Evolutionary conservation across 2,329 filamentous ascomycete genomes (phyloP).

Genomic region (Clonostachys solani): DNA sequence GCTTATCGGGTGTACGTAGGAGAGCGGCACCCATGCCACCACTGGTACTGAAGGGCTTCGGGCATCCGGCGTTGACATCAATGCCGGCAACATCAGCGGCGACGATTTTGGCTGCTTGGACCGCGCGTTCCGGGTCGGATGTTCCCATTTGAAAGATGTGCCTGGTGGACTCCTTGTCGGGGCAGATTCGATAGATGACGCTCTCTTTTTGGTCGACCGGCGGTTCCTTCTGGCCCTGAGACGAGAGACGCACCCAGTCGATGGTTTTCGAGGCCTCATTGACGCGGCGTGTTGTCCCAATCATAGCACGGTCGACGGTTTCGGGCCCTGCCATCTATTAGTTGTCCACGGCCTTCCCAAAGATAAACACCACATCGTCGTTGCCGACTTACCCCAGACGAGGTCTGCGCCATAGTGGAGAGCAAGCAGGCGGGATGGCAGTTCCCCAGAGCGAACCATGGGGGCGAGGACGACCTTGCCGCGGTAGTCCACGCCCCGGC

Average conservation of each 20-base stretch:
- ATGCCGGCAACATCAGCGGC: conserved; percentile 88
- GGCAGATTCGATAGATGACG: conserved; percentile 81
- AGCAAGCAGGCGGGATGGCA: conserved; percentile 82
- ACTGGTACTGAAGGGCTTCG: conserved; percentile 90
- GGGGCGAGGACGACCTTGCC: conserved; percentile 92
- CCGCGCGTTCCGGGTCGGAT: conserved; percentile 74
- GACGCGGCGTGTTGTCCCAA: conserved; percentile 74
- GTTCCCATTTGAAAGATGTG: conserved; percentile 94
- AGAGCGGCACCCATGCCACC: conserved; percentile 96
- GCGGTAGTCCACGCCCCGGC: conserved; percentile 86
- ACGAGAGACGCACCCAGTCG: conserved; percentile 77
- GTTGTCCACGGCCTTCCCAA: conserved; percentile 1
- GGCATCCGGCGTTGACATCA: conserved; percentile 97
- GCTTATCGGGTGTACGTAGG: conserved; percentile 76
- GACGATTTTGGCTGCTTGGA: conserved; percentile 78
- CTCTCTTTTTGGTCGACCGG: conserved; percentile 52
- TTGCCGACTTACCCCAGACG: conserved; percentile 73
- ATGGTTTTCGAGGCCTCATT: conserved; percentile 76
- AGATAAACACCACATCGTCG: background rate
- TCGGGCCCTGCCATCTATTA: conserved; percentile 63
- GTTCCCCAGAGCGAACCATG: conserved; percentile 96
- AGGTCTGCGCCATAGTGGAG: conserved; percentile 95
- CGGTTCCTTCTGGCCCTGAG: conserved; percentile 60
- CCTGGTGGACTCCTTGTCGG: conserved; percentile 66
- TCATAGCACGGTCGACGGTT: conserved; percentile 87